These are phyloP conservation scores for Beauveria bassiana DNA, from an alignment of 2,329 filamentous ascomycete species.

Conservation along the genomic window DNA sequence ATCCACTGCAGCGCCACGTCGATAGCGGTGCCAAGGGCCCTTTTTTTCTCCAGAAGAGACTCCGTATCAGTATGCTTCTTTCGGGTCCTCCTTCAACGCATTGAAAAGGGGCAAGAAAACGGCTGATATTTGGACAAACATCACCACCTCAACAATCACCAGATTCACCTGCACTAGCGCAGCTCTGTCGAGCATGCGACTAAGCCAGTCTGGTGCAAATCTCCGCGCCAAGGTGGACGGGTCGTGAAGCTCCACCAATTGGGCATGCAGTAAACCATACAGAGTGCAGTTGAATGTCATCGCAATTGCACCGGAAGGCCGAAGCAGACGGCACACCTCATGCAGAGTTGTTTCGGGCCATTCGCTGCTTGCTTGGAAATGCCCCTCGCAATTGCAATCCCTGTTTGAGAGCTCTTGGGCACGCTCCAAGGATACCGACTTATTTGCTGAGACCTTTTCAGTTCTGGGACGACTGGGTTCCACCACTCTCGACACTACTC, in stretches of 20 bases:
- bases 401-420: background rate
- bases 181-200: background rate
- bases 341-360: background rate
- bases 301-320: background rate
- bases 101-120: background rate
- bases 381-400: background rate
- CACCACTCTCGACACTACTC: background rate
- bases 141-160: background rate
- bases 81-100: background rate
- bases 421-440: too few species aligned
- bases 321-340: background rate
- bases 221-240: background rate
- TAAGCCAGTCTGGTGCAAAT: background rate
- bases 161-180: background rate
- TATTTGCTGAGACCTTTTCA: background rate
- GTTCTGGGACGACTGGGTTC: background rate
- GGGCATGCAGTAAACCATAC: background rate
- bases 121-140: background rate
- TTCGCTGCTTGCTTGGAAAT: background rate
- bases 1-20: conserved; percentile 9
- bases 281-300: conserved; percentile 7
- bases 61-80: background rate
- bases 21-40: background rate
- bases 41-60: background rate
- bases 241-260: background rate